A percentile compares a stretch with the other conserved stretches of the same genome.
phyloP scores from a whole-genome alignment of 2,329 filamentous ascomycete genomes.

The Chaetomium strumarium region DNA sequence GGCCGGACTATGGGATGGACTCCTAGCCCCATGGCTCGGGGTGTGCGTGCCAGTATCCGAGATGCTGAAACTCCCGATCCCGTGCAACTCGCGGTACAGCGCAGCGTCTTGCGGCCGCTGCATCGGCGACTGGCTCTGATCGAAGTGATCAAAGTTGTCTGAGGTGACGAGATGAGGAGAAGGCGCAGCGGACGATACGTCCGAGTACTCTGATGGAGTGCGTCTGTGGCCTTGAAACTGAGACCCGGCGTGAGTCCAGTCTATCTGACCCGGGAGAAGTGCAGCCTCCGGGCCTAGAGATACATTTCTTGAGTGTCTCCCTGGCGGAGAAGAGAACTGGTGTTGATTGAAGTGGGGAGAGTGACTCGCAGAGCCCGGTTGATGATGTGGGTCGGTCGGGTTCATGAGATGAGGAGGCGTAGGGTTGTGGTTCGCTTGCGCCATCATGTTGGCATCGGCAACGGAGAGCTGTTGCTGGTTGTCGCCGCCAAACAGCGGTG shows the following conservation, averaged over 20 bases:
- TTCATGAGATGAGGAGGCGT: slow-evolving; percentile 52
- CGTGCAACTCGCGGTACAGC: slow-evolving; percentile 72
- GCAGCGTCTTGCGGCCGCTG: slow-evolving; percentile 65
- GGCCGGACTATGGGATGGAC: slow-evolving; percentile 69
- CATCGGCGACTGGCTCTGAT: slow-evolving; percentile 72
- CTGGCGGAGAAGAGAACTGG: slow-evolving; percentile 47
- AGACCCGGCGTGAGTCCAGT: slow-evolving; percentile 43
- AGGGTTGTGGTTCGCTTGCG: slow-evolving; percentile 50
- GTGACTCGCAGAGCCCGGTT: slow-evolving; percentile 46
- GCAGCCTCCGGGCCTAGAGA: slow-evolving; percentile 54
- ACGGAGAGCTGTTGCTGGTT: slow-evolving; percentile 42
- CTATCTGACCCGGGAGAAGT: slow-evolving; percentile 47
- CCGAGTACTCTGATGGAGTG: slow-evolving; percentile 84
- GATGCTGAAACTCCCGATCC: slow-evolving; percentile 74
- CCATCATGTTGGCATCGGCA: slow-evolving; percentile 48
- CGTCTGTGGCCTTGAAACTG: slow-evolving; percentile 78
- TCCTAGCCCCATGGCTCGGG: slow-evolving; percentile 61
- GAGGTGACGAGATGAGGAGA: slow-evolving; percentile 76
- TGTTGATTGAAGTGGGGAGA: slow-evolving; percentile 53
- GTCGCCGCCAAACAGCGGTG: slow-evolving; percentile 54
- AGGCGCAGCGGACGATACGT: slow-evolving; percentile 77
- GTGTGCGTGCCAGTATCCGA: slow-evolving; percentile 63
- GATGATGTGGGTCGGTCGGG: slow-evolving; percentile 39
- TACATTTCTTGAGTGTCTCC: slow-evolving; percentile 48
- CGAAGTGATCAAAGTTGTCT: slow-evolving; percentile 70